Evolutionary conservation across 306 rosid species (phyloP), one percentile per base, ranked within the genome.

Genomic region (Quercus cerris): DNA sequence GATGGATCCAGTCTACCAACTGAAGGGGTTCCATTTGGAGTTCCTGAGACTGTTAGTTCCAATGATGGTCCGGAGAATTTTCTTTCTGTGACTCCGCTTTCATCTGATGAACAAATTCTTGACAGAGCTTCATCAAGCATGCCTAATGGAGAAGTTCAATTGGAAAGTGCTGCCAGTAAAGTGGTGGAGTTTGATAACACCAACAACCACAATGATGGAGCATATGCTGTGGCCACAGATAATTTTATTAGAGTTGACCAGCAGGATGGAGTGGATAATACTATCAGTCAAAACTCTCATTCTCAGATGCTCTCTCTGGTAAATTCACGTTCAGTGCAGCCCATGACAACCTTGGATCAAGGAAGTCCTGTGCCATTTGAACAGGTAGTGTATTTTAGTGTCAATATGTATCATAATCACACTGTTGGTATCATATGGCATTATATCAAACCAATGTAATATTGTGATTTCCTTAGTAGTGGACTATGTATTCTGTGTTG

Each of bases 241-340:
- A 56, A 64, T 80, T 81, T 13, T 77, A 74, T 77, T 73, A 66
- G 55, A 70, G 59, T 75, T 12, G 80, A 81, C 66, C 88, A 77
- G 78, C 86, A 82, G 78, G 90, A 85, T 68, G 82, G 64, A 78
- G 66, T 55, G 58, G 78, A n/a, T 76, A 74, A 56, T 80, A 70
- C 83, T 9, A 25, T 75, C 81, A 28, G 71, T 75, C 64, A 77
- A 46, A 83, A 80, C 75, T 28, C 81, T 78, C 80, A 9, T 54
- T 38, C 74, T 76, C 83, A 28, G 76, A 89, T 80, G 82, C 73
- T 74, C 75, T 22, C 90, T 14, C 83, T 33, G 81, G 78, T 22
- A 64, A 54, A 68, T 25, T 59, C 66, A 30, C 77, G 81, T 56
- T 71, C 79, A 76, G 55, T 64, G 82, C 75, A 73, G 67, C 85